These are phyloP conservation scores for Globisporangium paddicum DNA, from an alignment of 352 stramenopile genomes.

Conservation along the genomic window DNA sequence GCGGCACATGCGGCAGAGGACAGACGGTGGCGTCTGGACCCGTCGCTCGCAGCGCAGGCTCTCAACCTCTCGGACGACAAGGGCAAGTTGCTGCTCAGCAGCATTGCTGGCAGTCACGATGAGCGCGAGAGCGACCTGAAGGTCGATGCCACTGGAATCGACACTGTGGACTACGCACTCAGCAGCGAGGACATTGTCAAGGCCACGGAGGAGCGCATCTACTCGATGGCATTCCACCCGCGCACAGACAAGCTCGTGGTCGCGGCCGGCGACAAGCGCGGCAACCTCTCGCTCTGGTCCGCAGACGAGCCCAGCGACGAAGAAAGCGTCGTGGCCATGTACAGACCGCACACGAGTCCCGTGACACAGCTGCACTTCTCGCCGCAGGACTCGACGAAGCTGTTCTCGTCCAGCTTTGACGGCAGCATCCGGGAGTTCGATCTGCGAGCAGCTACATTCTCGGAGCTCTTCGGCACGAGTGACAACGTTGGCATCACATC, in stretches of 20 bases:
- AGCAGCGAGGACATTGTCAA: conserved; percentile 61
- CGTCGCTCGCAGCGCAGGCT: conserved; percentile 22
- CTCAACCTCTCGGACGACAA: conserved; percentile 28
- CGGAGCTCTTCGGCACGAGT: conserved; percentile 43
- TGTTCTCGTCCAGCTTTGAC: conserved; percentile 73
- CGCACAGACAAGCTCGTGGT: conserved; percentile 56
- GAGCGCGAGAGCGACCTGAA: conserved; percentile 27
- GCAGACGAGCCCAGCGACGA: conserved; percentile 20
- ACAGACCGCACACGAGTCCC: conserved; percentile 57
- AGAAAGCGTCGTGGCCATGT: conserved; percentile 41
- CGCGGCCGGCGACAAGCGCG: conserved; percentile 67
- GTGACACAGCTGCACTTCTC: conserved; percentile 67
- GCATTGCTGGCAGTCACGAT: conserved; percentile 22
- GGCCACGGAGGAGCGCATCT: conserved; percentile 66
- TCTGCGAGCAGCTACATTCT: conserved; percentile 42
- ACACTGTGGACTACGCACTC: conserved; percentile 45
- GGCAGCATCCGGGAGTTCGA: conserved; percentile 68
- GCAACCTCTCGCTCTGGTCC: conserved; percentile 69
- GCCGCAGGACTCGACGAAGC: conserved; percentile 34
- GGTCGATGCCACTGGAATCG: conserved; percentile 35
- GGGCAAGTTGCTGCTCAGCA: conserved; percentile 36
- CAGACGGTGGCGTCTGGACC: conserved; percentile 15
- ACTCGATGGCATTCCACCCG: conserved; percentile 73
- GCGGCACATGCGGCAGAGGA: background rate
- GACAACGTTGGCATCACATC: conserved; percentile 56